Evolutionary conservation across 805 yeast species (phyloP).

Genomic region (Limtongia smithiae): DNA sequence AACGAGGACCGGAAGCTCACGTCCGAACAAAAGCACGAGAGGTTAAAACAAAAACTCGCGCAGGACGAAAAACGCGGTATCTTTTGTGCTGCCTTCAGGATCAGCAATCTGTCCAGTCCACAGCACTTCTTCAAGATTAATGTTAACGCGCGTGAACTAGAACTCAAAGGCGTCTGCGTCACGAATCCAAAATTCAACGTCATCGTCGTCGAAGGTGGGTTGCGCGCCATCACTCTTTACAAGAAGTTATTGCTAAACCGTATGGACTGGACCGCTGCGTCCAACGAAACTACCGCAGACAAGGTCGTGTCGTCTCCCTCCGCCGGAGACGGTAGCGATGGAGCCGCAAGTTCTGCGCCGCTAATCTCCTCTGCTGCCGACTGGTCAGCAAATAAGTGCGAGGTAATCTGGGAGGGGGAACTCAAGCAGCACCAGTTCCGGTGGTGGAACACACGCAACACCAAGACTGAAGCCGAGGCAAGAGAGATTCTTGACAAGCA

Average conservation of each 20-base stretch:
- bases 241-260: constrained; percentile 57
- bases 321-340: not conserved
- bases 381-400: constrained; percentile 23
- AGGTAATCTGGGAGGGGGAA: constrained; percentile 33
- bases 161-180: constrained; percentile 55
- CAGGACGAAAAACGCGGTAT: constrained; percentile 52
- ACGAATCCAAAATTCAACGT: constrained; percentile 44
- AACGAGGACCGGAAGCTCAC: constrained; percentile 64
- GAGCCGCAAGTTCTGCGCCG: not conserved
- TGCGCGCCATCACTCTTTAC: constrained; percentile 57
- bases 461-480: constrained; percentile 26
- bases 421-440: constrained; percentile 27
- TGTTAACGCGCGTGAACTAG: constrained; percentile 71
- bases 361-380: not conserved
- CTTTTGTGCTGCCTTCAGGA: constrained; percentile 53
- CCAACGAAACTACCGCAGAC: constrained; percentile 1
- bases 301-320: not conserved
- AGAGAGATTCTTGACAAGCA: constrained; percentile 19
- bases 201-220: constrained; percentile 73
- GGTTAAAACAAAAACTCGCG: constrained; percentile 45
- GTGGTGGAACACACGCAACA: constrained; percentile 17
- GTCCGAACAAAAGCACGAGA: constrained; percentile 54
- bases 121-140: constrained; percentile 72
- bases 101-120: constrained; percentile 55
- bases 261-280: constrained; percentile 62